Evolutionary conservation across 169 alveolate species (phyloP).

Genomic region (Neospora caninum): DNA sequence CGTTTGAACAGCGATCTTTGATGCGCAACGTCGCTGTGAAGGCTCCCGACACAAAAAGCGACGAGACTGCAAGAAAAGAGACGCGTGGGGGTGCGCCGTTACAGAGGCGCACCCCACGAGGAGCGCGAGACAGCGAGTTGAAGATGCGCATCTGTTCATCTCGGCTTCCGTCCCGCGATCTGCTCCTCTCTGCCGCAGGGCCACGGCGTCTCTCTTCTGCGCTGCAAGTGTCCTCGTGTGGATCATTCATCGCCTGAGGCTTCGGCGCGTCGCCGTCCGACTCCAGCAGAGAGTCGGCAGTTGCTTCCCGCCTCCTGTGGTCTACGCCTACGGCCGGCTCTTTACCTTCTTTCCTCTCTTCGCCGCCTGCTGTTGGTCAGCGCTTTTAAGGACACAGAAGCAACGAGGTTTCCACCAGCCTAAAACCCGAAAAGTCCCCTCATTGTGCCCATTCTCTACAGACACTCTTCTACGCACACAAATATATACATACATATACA

Average conservation of each 20-base stretch:
- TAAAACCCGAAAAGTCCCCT: not conserved
- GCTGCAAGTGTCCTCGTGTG: not conserved
- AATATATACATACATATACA: no score
- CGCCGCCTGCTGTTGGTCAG: not conserved
- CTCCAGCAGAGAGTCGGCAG: not conserved
- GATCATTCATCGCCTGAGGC: conserved; percentile 7
- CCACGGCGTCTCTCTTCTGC: not conserved
- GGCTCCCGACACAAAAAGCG: no score
- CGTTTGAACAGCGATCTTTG: not conserved
- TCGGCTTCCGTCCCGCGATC: not conserved
- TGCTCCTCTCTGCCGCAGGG: not conserved
- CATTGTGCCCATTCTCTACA: not conserved
- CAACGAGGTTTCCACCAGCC: no score
- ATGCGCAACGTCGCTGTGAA: no score
- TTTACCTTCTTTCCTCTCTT: conserved; percentile 18
- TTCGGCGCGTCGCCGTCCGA: not conserved
- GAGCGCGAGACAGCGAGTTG: no score
- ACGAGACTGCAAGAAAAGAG: no score
- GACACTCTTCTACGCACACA: not conserved
- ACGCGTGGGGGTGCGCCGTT: no score
- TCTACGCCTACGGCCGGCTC: conserved; percentile 10
- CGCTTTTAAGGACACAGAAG: not conserved
- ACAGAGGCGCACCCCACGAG: no score
- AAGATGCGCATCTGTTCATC: no score
- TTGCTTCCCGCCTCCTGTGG: conserved; percentile 9